phyloP scores from a whole-genome alignment of 352 stramenopile genomes.

The Phytophthora pinifolia region DNA sequence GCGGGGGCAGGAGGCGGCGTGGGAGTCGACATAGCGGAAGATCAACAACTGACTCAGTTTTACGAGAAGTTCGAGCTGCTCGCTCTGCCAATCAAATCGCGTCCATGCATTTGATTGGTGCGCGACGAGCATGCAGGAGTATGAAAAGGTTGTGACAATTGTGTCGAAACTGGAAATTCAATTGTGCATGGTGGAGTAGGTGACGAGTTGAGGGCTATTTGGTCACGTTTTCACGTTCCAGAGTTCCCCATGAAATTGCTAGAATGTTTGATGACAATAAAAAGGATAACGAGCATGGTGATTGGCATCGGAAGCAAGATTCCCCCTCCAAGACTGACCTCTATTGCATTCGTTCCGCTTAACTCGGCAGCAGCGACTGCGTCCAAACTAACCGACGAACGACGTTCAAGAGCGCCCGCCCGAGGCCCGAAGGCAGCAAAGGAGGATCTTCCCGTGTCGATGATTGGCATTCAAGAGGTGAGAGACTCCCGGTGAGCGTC shows the following conservation, averaged over 20 bases:
- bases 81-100: constrained; percentile 5
- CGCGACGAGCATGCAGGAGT: not conserved
- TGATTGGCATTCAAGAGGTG: constrained; percentile 40
- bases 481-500: constrained; percentile 28
- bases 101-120: constrained; percentile 30
- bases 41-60: constrained; percentile 15
- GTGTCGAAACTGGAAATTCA: too few relatives aligned
- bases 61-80: not conserved
- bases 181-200: not conserved
- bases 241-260: too few relatives aligned
- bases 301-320: constrained; percentile 28
- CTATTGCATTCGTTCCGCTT: constrained; percentile 36
- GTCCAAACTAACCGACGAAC: constrained; percentile 31
- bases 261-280: not conserved
- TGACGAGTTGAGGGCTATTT: too few relatives aligned
- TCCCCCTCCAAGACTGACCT: constrained; percentile 36
- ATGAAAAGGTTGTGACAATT: too few relatives aligned
- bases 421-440: constrained; percentile 30
- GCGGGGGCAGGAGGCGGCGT: constrained; percentile 28
- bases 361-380: constrained; percentile 24
- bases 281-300: not conserved
- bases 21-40: constrained; percentile 33
- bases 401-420: constrained; percentile 21
- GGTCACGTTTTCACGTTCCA: too few relatives aligned
- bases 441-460: constrained; percentile 32